Base-by-base conservation (phyloP, 2,329 filamentous ascomycete genomes). In the Diplodia corticola region DNA sequence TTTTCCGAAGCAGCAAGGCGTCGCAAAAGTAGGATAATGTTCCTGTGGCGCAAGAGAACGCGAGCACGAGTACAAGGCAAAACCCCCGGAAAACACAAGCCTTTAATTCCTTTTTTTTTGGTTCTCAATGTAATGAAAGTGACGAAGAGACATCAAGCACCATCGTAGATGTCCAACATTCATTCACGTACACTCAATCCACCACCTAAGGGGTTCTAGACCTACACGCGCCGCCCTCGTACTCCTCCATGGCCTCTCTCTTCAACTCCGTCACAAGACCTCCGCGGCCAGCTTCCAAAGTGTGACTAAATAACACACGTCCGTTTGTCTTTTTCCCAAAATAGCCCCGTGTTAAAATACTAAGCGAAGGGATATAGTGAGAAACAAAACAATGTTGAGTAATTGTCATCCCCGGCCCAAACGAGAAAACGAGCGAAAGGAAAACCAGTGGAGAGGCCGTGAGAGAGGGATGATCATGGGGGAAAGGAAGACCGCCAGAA, bases 281-380 rank as follows among this genome's bases (percentile, higher is more conserved):
- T n/a, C 40, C n/a, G n/a, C 6, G 40, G 40, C 40, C 40, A 3
- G 9, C n/a, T 20, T n/a, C 40, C 40, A 10, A 20, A 44, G 3
- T 20, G 17, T 20, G 17, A 44, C 40, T 20, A 10, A 44, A n/a
- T n/a, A 44, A 44, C 7, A 44, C 6, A 44, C 40, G 40, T 44
- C 40, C n/a, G 40, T 44, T 44, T 9, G 6, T 44, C 40, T 35
- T 44, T 44, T 44, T 7, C 40, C 40, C 37, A 44, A n/a, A 20
- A n/a, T 20, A 44, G 40, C 40, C n/a, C n/a, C n/a, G n/a, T 20
- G n/a, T 50, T 24, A 26, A 26, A 37, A 54, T 13, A 30, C 12
- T 30, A 59, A 59, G n/a, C 55, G 55, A 59, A 30, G 55, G 55
- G 55, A 59, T 59, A 59, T 59, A 46, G 55, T 22, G 55, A n/a